Evolutionary conservation across 2,329 filamentous ascomycete genomes (phyloP), one percentile per base, ranked within the genome.

Genomic region (Monilinia aucupariae): DNA sequence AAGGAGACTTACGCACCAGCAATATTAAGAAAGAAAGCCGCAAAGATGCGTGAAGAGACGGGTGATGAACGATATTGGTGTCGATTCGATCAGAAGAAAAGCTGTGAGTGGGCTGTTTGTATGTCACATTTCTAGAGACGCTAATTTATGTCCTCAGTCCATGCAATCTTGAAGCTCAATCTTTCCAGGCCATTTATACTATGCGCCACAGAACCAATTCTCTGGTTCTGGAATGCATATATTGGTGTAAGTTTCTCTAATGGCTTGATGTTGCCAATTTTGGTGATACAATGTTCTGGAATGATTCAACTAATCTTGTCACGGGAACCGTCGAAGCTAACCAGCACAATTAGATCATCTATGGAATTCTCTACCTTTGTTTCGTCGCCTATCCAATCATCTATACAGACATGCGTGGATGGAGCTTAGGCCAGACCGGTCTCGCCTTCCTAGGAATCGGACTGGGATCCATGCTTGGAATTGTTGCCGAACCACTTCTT

Each of bases 301-400:
- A n/a, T 7, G 17, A 10, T 27, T 9, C 2, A 12, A 6, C 37
- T 25, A 32, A 25, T 39, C n/a, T 15, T 20, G 7, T 43, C 37
- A 37, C 39, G 27, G 20, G 15, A 20, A 47, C 17, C 12, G 39
- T 13, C 43, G 3, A 37, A 22, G 27, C 61, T 60, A 48, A 63
- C 13, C 7, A 13, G 10, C 22, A 20, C 15, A n/a, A 9, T 27
- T 58, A 71, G 69, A 78, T 96, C 47, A 85, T 96, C 43, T 96
- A 96, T 74, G 90, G 86, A 22, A 91, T 96, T 48, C 79, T 97
- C 1, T 94, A 94, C 71, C 85, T 96, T 39, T 96, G 91, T 76
- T 96, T 96, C 77, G 88, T 96, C 20, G 91, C 90, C 15, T 96
- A 96, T 74, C 92, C 92, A 0, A 88, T 96, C 64, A 88, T 96